phyloP scores from a whole-genome alignment of 2,329 filamentous ascomycete species.

The Trichophyton schoenleinii region DNA sequence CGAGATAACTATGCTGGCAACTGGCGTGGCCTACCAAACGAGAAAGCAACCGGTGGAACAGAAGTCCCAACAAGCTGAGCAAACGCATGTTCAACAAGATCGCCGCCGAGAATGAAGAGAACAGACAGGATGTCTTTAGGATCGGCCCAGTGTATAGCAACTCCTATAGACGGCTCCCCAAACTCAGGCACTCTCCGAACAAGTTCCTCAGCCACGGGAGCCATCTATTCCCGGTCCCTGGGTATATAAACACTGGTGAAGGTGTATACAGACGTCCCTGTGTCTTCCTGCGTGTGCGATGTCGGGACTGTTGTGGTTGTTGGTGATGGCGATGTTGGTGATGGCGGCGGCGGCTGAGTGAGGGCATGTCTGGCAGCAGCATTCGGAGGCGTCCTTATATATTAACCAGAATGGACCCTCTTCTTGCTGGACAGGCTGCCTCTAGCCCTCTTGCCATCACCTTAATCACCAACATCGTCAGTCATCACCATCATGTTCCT shows the following conservation, averaged over 20 bases:
- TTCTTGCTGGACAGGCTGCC: not conserved
- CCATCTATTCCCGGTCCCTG: not conserved
- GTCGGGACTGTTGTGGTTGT: too few species aligned
- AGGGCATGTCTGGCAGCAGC: not conserved
- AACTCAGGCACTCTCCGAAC: not conserved
- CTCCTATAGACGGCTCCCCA: not conserved
- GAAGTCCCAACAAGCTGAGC: constrained; percentile 20
- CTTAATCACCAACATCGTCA: not conserved
- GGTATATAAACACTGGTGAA: not conserved
- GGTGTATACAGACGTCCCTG: not conserved
- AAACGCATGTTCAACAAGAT: constrained; percentile 25
- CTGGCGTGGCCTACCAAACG: not conserved
- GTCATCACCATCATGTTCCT: not conserved
- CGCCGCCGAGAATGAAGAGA: constrained; percentile 10
- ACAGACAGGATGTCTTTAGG: constrained; percentile 1
- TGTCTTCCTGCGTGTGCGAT: not conserved
- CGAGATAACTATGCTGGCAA: not conserved
- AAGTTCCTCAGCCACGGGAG: not conserved
- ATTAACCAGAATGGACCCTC: too few species aligned
- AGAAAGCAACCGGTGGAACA: constrained; percentile 4
- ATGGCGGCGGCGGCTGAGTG: not conserved
- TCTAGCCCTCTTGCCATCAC: too few species aligned
- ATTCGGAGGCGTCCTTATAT: not conserved
- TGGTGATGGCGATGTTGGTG: not conserved
- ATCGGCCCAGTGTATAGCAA: not conserved